Evolutionary conservation across 2,329 filamentous ascomycete species (phyloP).

Genomic region (Hymenoscyphus fructigenus): DNA sequence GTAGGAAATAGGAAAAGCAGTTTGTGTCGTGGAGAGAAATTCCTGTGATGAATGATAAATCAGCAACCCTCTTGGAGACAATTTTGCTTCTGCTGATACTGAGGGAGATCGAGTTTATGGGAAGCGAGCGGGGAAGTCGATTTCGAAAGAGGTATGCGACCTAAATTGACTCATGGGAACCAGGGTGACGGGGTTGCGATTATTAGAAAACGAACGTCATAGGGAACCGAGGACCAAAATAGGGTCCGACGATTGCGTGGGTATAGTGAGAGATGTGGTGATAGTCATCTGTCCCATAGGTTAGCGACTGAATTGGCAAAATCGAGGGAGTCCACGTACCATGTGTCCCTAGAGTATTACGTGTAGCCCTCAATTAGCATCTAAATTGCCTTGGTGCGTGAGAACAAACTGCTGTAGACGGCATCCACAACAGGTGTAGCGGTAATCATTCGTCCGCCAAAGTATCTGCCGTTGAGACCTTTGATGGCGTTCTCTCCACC

Average conservation of each 20-base stretch:
- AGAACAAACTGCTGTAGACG: slow-evolving; percentile 96
- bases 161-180: not conserved
- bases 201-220: not conserved
- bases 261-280: not conserved
- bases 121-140: not conserved
- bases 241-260: not conserved
- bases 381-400: slow-evolving; percentile 78
- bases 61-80: slow-evolving; percentile 1
- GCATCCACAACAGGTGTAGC: slow-evolving; percentile 96
- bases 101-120: slow-evolving; percentile 1
- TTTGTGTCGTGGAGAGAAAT: not conserved
- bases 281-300: not conserved
- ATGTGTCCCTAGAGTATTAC: slow-evolving; percentile 31
- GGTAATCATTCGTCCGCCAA: slow-evolving; percentile 89
- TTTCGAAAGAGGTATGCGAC: not conserved
- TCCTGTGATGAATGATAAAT: slow-evolving; percentile 3
- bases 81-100: not conserved
- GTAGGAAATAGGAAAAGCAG: not conserved
- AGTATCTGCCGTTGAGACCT: slow-evolving; percentile 94
- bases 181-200: not conserved
- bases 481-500: slow-evolving; percentile 97
- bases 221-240: not conserved
- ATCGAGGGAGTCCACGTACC: slow-evolving; percentile 16
- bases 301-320: not conserved
- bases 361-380: slow-evolving; percentile 34